phyloP scores from a whole-genome alignment of 2,329 filamentous ascomycete genomes.

The Tolypocladium guangdongense region DNA sequence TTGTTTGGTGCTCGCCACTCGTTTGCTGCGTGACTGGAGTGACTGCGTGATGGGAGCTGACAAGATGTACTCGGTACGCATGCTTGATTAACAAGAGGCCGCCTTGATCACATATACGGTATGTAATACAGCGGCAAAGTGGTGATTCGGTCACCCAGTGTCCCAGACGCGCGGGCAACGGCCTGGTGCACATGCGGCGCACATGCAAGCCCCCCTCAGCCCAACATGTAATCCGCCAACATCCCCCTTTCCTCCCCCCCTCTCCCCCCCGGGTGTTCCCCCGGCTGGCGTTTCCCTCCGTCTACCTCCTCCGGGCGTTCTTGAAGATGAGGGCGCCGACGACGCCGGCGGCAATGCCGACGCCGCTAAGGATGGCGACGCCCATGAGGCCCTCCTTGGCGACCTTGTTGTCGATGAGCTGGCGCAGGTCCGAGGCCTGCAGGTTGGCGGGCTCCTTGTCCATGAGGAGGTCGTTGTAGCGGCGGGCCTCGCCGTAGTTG shows the following conservation, averaged over 20 bases:
- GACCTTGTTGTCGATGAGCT: constrained; percentile 91
- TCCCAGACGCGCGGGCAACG: background rate
- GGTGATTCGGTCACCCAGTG: background rate
- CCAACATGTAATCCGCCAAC: background rate
- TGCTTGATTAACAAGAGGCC: background rate
- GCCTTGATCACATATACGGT: background rate
- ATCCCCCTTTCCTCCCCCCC: background rate
- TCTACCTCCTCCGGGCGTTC: constrained; percentile 52
- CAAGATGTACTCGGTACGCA: background rate
- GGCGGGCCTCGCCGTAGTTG: constrained; percentile 88
- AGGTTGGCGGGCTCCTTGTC: constrained; percentile 87
- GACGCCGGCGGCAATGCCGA: constrained; percentile 87
- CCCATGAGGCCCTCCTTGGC: constrained; percentile 89
- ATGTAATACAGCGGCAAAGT: background rate
- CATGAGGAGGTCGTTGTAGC: constrained; percentile 87
- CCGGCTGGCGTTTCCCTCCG: constrained; percentile 25
- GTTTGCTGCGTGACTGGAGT: background rate
- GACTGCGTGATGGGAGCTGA: background rate
- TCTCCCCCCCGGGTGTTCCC: background rate
- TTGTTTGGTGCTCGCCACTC: background rate
- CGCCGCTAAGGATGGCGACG: constrained; percentile 86
- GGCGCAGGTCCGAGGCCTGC: constrained; percentile 76
- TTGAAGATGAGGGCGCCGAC: constrained; percentile 79
- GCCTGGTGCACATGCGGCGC: background rate
- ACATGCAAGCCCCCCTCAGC: background rate